Base-by-base conservation (phyloP, 306 rosid genomes). In the Benincasa hispida region DNA sequence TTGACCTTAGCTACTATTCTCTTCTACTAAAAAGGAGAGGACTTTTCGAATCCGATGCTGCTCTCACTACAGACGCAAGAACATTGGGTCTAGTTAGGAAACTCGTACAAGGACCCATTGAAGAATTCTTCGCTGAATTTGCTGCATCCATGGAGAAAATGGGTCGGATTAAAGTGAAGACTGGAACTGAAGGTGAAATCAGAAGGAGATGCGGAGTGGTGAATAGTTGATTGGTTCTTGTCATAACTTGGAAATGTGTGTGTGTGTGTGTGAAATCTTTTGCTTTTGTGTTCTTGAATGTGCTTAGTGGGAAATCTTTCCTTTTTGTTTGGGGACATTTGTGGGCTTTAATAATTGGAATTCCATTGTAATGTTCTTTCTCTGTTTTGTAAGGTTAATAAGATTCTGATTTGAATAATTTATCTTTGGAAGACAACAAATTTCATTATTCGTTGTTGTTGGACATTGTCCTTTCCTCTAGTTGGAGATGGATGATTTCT, bases 131-230 rank as follows among this genome's bases (percentile, higher is more conserved):
- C 45, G 79, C 80, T 27, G 91, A 92, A 57, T 92, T 92, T 83
- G 93, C 92, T 24, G 61, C 17, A 27, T 86, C 99, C 4, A 83
- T 90, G 82, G 96, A 87, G 87, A 92, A 92, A 81, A 87, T 94
- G 99, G 95, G 96, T 11, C 57, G 83, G 78, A 6, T 87, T 73
- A 82, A 83, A 0, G 91, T 89, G 1, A 91, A 90, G 83, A 92
- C 98, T 1, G 99, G 97, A 3, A 78, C 93, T 7, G 74, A 81
- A 19, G 99, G 99, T 32, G 91, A 90, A 81, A 94, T 94, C 68
- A 92, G 99, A 84, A 92, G 86, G 84, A 87, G 72, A 0, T 94
- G 99, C 83, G 92, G 86, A 3, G 17, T 87, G 58, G 91, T 90
- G 54, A 94, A 94, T 83, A 85, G 85, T 74, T 88, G 76, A 60